phyloP scores from a whole-genome alignment of 2,329 filamentous ascomycete species.

The Colletotrichum nymphaeae region DNA sequence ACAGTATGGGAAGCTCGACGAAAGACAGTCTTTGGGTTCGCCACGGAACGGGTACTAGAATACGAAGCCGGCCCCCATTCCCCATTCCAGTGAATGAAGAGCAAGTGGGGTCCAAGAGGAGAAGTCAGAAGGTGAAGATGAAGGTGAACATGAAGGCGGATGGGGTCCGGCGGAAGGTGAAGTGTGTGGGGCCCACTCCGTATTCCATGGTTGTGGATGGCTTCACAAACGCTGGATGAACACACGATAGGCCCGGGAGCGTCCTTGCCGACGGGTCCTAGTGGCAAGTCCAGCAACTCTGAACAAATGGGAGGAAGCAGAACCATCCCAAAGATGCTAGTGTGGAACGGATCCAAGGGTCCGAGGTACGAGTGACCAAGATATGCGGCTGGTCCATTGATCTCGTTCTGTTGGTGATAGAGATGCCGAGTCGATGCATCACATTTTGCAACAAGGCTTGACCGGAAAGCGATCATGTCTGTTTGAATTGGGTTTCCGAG shows the following conservation, averaged over 20 bases:
- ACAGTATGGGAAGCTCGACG: background rate
- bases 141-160: background rate
- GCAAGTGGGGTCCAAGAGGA: background rate
- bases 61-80: background rate
- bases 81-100: background rate
- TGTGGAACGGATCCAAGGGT: background rate
- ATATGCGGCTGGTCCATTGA: background rate
- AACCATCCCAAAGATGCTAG: background rate
- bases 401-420: background rate
- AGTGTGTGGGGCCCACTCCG: background rate
- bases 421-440: background rate
- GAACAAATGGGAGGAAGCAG: background rate
- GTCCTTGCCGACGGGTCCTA: background rate
- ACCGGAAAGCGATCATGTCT: background rate
- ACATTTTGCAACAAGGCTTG: background rate
- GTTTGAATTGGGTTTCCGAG: background rate
- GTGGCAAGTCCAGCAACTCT: background rate
- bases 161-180: background rate
- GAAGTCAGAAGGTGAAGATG: background rate
- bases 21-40: background rate
- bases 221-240: constrained; percentile 23
- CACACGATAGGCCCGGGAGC: background rate
- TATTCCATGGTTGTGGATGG: background rate
- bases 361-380: background rate
- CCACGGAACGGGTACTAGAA: constrained; percentile 9